Evolutionary conservation across 164 flowering plant species (phyloP), one percentile per base, ranked within the genome.

Genomic region (Tinospora cordifolia): DNA sequence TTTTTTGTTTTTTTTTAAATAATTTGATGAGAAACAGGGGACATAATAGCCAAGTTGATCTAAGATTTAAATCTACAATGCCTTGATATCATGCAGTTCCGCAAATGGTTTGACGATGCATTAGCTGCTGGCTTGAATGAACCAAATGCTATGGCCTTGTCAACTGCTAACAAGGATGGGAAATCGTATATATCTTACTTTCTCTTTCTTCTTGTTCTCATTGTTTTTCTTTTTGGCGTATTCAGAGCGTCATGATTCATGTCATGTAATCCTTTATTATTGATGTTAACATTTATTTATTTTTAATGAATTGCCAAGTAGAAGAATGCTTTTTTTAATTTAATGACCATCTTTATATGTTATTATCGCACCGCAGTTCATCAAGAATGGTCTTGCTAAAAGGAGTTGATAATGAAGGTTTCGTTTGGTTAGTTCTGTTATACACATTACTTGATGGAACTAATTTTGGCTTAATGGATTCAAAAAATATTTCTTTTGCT

Each of bases 71-170:
- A 24, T 13, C 22, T 30, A 36, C 57, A 15, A 14, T 54, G 26
- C n/a, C n/a, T n/a, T n/a, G n/a, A n/a, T n/a, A n/a, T 75, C 71
- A 68, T 84, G 82, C 87, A 93, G 97, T 95, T 92, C 65, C 76
- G 75, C 41, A 88, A 84, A 76, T 95, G 99, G 99, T 95, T 95
- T 83, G 91, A 87, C 62, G 99, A 92, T 83, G 97, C 96, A 27
- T 67, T 92, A 71, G 85, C 87, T 74, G 87, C 89, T 72, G 85
- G 89, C 62, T 69, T 92, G 81, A 83, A 75, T 79, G 98, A 92
- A 79, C 96, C 99, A 72, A 95, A 92, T 86, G 99, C 97, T 15
- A 92, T 92, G 98, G 83, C 94, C 64, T 79, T 95, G 76, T 85
- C 97, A 70, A 95, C 99, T 34, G 80, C 87, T 69, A 81, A 83